These are phyloP conservation scores for Oleoguttula mirabilis DNA, from an alignment of 495 filamentous ascomycete species.

Conservation along the genomic window DNA sequence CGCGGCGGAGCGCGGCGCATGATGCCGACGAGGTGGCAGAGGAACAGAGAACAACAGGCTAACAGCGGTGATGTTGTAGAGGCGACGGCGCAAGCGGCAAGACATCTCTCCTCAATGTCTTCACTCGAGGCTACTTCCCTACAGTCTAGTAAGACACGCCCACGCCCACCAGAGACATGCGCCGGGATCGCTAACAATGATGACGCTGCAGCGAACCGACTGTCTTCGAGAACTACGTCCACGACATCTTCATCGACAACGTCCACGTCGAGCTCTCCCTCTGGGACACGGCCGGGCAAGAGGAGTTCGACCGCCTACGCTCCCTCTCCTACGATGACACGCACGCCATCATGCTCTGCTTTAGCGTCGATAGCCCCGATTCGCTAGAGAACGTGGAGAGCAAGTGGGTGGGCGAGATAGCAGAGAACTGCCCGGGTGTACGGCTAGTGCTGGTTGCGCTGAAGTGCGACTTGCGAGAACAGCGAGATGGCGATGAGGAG, in stretches of 20 bases:
- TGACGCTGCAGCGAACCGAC: constrained; percentile 63
- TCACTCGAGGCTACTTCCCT: constrained; percentile 96
- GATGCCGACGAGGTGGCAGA: not conserved
- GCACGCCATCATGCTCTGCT: constrained; percentile 96
- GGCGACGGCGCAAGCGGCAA: constrained; percentile 97
- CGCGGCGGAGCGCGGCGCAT: no score
- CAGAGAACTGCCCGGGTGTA: constrained; percentile 90
- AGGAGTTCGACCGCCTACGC: constrained; percentile 95
- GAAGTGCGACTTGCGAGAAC: constrained; percentile 89
- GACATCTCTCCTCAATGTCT: constrained; percentile 93
- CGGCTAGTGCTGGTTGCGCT: constrained; percentile 91
- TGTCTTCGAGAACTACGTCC: constrained; percentile 98
- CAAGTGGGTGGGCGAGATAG: constrained; percentile 96
- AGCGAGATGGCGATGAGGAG: constrained; percentile 46
- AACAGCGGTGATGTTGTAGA: constrained; percentile 32
- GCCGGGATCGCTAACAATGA: not conserved
- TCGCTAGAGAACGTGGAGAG: constrained; percentile 96
- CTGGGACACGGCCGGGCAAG: constrained; percentile 97
- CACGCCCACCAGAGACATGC: not conserved
- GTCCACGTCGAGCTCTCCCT: constrained; percentile 92
- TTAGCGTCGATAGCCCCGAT: constrained; percentile 88
- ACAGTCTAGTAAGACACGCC: constrained; percentile 68
- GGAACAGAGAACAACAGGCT: not conserved
- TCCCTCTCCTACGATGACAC: constrained; percentile 96
- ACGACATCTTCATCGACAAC: constrained; percentile 96